Evolutionary conservation across 345 rosid species (phyloP).

Genomic region (Carallia pectinifolia): DNA sequence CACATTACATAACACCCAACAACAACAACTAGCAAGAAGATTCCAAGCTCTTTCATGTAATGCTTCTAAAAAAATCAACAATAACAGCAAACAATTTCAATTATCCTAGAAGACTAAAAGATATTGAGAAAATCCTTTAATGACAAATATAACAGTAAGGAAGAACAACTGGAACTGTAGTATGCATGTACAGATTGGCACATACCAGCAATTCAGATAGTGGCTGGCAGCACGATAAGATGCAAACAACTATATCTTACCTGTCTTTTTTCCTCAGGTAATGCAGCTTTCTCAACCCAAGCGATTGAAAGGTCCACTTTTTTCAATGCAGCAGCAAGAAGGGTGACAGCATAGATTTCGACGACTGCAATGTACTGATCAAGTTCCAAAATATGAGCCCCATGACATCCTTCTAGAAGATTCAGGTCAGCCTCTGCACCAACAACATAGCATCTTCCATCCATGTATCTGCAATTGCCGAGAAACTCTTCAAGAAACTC

Average conservation of each 20-base stretch:
- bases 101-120: too few relatives aligned
- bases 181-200: background rate
- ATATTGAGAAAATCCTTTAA: too few relatives aligned
- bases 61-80: too few relatives aligned
- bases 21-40: too few relatives aligned
- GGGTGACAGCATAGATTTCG: constrained; percentile 61
- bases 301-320: constrained; percentile 60
- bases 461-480: constrained; percentile 57
- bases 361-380: constrained; percentile 58
- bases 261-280: constrained; percentile 77
- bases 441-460: constrained; percentile 38
- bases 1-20: too few relatives aligned
- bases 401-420: constrained; percentile 31
- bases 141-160: too few relatives aligned
- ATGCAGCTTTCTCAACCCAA: constrained; percentile 76
- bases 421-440: constrained; percentile 27
- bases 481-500: constrained; percentile 79
- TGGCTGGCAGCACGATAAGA: background rate
- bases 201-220: background rate
- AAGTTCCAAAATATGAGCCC: constrained; percentile 36
- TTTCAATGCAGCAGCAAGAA: constrained; percentile 51
- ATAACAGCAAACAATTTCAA: too few relatives aligned
- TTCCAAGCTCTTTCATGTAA: too few relatives aligned
- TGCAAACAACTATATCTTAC: constrained; percentile 29
- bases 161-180: too few relatives aligned